Conservation (phyloP, 768 basidiomycete genomes). For the Suillus subluteus region DNA sequence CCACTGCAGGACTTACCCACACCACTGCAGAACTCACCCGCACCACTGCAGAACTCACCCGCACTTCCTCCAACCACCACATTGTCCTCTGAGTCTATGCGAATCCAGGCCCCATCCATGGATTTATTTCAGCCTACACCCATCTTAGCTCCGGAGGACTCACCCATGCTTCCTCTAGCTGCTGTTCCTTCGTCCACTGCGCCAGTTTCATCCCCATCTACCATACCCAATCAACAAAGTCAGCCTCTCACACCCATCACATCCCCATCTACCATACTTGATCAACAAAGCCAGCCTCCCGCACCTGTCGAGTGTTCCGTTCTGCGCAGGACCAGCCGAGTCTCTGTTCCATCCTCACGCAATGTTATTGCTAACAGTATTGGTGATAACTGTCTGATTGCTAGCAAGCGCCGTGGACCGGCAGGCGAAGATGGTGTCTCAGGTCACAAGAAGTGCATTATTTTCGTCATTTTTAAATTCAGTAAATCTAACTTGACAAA, state of each 20-base stretch:
- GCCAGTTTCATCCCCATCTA: background rate
- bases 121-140: background rate
- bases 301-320: background rate
- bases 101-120: background rate
- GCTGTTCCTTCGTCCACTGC: background rate
- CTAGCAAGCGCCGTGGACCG: background rate
- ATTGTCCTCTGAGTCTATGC: background rate
- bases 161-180: background rate
- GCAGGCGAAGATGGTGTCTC: background rate
- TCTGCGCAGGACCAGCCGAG: background rate
- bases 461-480: background rate
- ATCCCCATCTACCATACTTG: no score
- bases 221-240: background rate
- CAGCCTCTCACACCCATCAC: no score
- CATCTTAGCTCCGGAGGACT: background rate
- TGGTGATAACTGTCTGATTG: background rate
- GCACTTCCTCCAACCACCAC: no score
- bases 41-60: background rate
- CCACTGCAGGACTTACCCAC: no score
- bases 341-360: background rate
- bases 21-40: no score
- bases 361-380: constrained; percentile 2
- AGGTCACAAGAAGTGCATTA: constrained; percentile 1
- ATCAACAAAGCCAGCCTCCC: no score
- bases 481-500: background rate